These are phyloP conservation scores for Penicillium sp. DNA, from an alignment of 2,329 filamentous ascomycete genomes.

Conservation along the genomic window DNA sequence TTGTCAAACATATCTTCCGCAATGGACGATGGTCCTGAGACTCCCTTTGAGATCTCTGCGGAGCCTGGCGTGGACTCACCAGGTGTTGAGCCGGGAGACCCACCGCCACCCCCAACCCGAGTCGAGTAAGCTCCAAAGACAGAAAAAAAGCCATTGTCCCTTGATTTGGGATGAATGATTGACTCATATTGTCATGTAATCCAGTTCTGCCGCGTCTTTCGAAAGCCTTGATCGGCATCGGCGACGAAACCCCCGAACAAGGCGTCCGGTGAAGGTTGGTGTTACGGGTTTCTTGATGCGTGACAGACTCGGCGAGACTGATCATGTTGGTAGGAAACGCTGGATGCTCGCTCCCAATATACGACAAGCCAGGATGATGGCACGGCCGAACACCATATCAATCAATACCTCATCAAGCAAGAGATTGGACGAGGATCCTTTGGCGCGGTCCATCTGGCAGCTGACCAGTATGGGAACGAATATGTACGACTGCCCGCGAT, in stretches of 20 bases:
- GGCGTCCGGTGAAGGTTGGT: conserved; percentile 60
- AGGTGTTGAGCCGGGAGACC: conserved; percentile 5
- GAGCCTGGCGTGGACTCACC: conserved; percentile 9
- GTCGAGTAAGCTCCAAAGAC: conserved; percentile 13
- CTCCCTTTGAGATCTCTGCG: conserved; percentile 14
- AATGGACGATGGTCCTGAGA: conserved; percentile 17
- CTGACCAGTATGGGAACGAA: conserved; percentile 88
- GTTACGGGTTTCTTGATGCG: neutral
- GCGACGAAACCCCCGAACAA: conserved; percentile 60
- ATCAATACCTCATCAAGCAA: conserved; percentile 90
- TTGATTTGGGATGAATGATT: neutral
- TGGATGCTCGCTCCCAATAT: conserved; percentile 86
- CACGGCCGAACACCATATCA: conserved; percentile 79
- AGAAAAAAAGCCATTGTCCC: conserved; percentile 1
- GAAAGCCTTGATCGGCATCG: conserved; percentile 67
- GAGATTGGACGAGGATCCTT: conserved; percentile 98
- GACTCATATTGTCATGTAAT: neutral
- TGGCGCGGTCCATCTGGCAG: conserved; percentile 85
- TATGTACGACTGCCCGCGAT: conserved; percentile 62
- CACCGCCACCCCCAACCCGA: conserved; percentile 9
- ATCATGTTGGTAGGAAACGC: conserved; percentile 68
- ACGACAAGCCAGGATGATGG: conserved; percentile 82
- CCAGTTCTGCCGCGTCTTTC: conserved; percentile 47
- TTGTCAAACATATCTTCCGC: neutral
- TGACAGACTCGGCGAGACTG: conserved; percentile 8